These are phyloP conservation scores for Pseudogymnoascus sp. DNA, from an alignment of 2,329 filamentous ascomycete species.

Conservation along the genomic window DNA sequence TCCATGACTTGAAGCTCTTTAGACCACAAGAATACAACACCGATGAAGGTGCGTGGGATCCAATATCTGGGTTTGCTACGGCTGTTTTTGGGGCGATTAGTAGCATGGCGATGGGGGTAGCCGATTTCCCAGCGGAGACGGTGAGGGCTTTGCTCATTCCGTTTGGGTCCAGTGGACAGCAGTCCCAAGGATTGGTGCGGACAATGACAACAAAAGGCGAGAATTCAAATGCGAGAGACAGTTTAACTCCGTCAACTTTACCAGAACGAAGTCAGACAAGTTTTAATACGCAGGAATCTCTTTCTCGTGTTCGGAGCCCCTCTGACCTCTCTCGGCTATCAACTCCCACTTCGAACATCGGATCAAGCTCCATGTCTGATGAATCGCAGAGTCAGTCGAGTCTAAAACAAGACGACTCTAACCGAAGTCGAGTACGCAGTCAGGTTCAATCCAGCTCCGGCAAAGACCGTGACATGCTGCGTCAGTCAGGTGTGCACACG, in stretches of 20 bases:
- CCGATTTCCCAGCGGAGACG: constrained; percentile 58
- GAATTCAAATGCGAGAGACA: constrained; percentile 12
- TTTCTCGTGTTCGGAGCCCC: no score
- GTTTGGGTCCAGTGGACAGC: constrained; percentile 11
- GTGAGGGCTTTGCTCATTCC: constrained; percentile 34
- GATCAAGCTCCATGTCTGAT: no score
- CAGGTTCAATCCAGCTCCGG: no score
- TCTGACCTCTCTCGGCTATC: no score
- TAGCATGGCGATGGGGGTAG: constrained; percentile 72
- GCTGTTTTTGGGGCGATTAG: constrained; percentile 72
- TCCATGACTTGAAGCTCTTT: background rate
- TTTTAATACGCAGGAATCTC: constrained; percentile 14
- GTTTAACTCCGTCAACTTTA: constrained; percentile 13
- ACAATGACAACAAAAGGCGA: constrained; percentile 14
- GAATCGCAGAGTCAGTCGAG: no score
- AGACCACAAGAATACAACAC: constrained; percentile 58
- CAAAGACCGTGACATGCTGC: no score
- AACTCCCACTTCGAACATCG: no score
- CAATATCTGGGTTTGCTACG: constrained; percentile 66
- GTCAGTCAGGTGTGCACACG: no score
- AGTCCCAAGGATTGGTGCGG: constrained; percentile 14
- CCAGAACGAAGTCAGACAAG: constrained; percentile 17
- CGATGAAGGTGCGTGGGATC: constrained; percentile 70
- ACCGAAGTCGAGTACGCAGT: no score
- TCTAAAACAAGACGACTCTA: no score